Evolutionary conservation across 495 filamentous ascomycete species (phyloP).

Genomic region (Annulohypoxylon maeteangense): DNA sequence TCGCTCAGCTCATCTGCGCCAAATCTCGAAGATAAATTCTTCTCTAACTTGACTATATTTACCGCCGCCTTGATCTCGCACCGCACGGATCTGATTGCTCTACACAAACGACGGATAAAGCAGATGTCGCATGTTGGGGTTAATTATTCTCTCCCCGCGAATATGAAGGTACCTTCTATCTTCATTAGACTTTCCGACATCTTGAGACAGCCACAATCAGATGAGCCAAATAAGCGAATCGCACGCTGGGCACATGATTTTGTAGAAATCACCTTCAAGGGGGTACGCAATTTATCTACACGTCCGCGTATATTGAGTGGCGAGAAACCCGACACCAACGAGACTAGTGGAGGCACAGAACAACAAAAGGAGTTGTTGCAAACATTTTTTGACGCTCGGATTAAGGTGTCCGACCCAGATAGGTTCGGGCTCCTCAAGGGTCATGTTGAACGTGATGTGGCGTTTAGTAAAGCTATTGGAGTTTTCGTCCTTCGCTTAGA

Average conservation of each 20-base stretch:
- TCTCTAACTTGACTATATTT: constrained; percentile 53
- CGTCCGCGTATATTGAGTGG: constrained; percentile 22
- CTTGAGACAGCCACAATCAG: constrained; percentile 43
- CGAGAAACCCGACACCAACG: constrained; percentile 15
- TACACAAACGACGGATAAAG: constrained; percentile 51
- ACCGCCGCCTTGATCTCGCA: constrained; percentile 56
- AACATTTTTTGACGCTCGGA: constrained; percentile 54
- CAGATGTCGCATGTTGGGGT: constrained; percentile 40
- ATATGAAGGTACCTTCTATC: constrained; percentile 57
- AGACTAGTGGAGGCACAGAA: constrained; percentile 29
- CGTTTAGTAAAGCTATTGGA: constrained; percentile 65
- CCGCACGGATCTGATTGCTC: constrained; percentile 55
- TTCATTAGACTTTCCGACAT: constrained; percentile 57
- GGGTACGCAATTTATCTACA: constrained; percentile 45
- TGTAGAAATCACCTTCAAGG: constrained; percentile 64
- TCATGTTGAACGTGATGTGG: constrained; percentile 66
- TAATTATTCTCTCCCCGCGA: constrained; percentile 44
- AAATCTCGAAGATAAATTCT: constrained; percentile 52
- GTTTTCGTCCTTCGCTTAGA: constrained; percentile 69
- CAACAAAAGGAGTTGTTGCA: constrained; percentile 45
- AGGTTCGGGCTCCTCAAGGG: constrained; percentile 61
- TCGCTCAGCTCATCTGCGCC: constrained; percentile 51
- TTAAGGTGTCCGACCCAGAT: constrained; percentile 47
- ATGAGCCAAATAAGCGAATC: constrained; percentile 23
- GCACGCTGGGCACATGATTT: constrained; percentile 64